Evolutionary conservation across 345 rosid genomes (phyloP), one percentile per base, ranked within the genome.

Genomic region (Pistacia vera): DNA sequence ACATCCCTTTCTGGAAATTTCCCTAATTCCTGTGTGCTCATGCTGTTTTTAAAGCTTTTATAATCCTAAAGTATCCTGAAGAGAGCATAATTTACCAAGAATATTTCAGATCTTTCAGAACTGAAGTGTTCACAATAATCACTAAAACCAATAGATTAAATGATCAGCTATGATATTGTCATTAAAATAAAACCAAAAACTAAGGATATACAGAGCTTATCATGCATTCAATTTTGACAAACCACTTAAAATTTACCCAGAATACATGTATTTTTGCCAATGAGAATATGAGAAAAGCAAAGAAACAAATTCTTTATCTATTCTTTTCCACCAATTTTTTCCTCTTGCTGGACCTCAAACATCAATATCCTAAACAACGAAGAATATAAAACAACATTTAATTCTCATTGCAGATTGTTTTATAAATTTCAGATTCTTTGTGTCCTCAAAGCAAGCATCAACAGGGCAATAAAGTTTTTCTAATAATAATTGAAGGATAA

Each of bases 1-100:
- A 61, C 13, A 36, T 59, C 38, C 62, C 46, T 68, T 52, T 73
- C 73, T n/a, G 22, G 25, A 66, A 28, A 78, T 54, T 72, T 44
- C 11, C 38, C n/a, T 3, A 71, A 30, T 30, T 46, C 73, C 73
- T 49, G 13, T 8, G 69, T 25, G 58, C 75, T 57, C 77, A 73
- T 73, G 28, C 52, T n/a, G 69, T 30, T 35, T 44, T 56, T 48
- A 66, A 68, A 66, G 11, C 60, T n/a, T 22, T 38, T 28, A 20
- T 17, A 7, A 22, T 46, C 64, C 55, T 38, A 22, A 56, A 13
- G 20, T 57, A 57, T n/a, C 4, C 6, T 49, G 18, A 38, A 41
- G 52, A 20, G 10, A 58, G 38, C 22, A 58, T 54, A 10, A 25
- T 71, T 58, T 8, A 22, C 33, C 11, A 70, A 70, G 12, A 70